These are phyloP conservation scores for Aquilaria sinensis DNA, from an alignment of 345 rosid genomes.

Conservation along the genomic window DNA sequence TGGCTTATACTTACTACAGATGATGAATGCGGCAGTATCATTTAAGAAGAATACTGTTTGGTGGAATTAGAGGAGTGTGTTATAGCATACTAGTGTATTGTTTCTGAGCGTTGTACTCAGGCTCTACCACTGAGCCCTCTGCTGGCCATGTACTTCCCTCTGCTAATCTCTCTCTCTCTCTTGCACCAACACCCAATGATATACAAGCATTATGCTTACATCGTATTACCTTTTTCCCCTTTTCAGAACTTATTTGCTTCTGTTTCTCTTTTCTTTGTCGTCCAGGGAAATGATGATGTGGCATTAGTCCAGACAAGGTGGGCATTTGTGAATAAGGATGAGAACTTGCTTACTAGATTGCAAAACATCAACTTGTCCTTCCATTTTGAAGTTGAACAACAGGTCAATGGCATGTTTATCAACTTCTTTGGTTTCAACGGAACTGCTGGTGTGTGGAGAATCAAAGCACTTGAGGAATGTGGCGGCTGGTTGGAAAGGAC, in stretches of 20 bases:
- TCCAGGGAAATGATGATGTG: conserved; percentile 65
- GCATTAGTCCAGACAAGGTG: conserved; percentile 89
- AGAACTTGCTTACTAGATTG: conserved; percentile 85
- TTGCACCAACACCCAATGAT: too few relatives aligned
- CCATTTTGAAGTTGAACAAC: conserved; percentile 95
- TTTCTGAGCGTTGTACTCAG: too few relatives aligned
- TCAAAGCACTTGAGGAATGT: conserved; percentile 79
- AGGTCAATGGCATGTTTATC: conserved; percentile 76
- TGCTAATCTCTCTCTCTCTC: too few relatives aligned
- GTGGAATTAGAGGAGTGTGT: too few relatives aligned
- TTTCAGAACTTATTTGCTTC: conserved; percentile 1
- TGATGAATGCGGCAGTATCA: too few relatives aligned
- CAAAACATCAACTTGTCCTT: conserved; percentile 84
- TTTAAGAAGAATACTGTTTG: too few relatives aligned
- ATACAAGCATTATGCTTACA: background rate
- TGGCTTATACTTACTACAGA: too few relatives aligned
- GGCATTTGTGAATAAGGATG: conserved; percentile 87
- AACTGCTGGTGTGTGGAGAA: conserved; percentile 96
- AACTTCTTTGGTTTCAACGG: conserved; percentile 93
- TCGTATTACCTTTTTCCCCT: background rate
- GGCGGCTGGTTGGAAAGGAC: conserved; percentile 98
- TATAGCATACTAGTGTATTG: too few relatives aligned
- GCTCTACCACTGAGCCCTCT: too few relatives aligned
- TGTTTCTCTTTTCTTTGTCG: conserved; percentile 6
- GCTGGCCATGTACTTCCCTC: too few relatives aligned